These are phyloP conservation scores for Linderniella brevidens DNA, from an alignment of 257 asterid species.

Conservation along the genomic window DNA sequence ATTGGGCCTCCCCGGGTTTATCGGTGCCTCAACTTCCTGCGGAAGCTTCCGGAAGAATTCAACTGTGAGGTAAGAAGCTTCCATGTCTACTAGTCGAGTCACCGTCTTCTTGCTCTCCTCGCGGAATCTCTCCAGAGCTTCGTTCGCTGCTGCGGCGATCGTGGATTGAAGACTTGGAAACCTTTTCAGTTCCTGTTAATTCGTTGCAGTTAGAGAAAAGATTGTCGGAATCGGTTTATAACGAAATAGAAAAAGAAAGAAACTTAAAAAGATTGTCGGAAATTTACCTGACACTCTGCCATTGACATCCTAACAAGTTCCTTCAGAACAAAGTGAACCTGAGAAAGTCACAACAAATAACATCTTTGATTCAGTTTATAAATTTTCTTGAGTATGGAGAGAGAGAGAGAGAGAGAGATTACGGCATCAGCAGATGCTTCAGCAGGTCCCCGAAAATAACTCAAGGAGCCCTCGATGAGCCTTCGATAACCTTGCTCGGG, in stretches of 20 bases:
- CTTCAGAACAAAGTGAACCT: slow-evolving; percentile 86
- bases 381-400: not conserved
- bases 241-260: not conserved
- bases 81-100: slow-evolving; percentile 79
- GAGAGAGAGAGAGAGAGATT: slow-evolving; percentile 2
- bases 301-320: slow-evolving; percentile 85
- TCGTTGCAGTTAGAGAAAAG: slow-evolving; percentile 9
- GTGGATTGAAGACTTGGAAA: slow-evolving; percentile 71
- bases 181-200: slow-evolving; percentile 60
- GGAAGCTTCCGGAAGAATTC: slow-evolving; percentile 90
- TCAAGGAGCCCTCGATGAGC: slow-evolving; percentile 74
- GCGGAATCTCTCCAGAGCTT: slow-evolving; percentile 70
- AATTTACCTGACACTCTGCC: slow-evolving; percentile 74
- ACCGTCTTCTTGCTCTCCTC: slow-evolving; percentile 71
- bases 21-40: slow-evolving; percentile 34
- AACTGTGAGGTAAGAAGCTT: slow-evolving; percentile 66
- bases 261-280: not conserved
- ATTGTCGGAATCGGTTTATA: not conserved
- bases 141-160: slow-evolving; percentile 66
- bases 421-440: slow-evolving; percentile 95
- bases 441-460: slow-evolving; percentile 84
- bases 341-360: slow-evolving; percentile 7
- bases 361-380: too few relatives aligned
- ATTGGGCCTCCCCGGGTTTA: slow-evolving; percentile 25
- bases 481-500: slow-evolving; percentile 96